Percentiles rank a stretch among this genome's conserved stretches.
phyloP scores from a whole-genome alignment of 192 early-diverging fungal species.

The Lunasporangiospora selenospora region DNA sequence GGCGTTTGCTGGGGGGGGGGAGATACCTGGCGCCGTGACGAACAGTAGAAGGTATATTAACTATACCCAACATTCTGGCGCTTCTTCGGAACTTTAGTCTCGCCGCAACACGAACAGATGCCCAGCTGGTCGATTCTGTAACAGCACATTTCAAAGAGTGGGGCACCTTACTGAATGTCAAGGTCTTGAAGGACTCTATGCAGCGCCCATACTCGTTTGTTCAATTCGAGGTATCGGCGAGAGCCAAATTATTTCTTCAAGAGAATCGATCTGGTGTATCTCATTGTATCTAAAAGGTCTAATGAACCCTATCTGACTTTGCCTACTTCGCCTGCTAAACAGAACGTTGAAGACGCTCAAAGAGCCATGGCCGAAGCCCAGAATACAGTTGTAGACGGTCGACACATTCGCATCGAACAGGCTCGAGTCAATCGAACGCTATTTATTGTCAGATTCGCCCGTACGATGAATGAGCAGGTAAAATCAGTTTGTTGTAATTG shows the following conservation, averaged over 20 bases:
- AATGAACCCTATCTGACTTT: neutral
- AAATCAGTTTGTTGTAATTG: too few relatives aligned
- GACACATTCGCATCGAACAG: conserved; percentile 77
- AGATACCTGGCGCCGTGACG: too few relatives aligned
- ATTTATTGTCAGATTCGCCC: conserved; percentile 58
- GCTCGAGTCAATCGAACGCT: conserved; percentile 80
- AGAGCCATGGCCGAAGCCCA: conserved; percentile 67
- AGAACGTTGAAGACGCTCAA: conserved; percentile 63
- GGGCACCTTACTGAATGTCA: conserved; percentile 70
- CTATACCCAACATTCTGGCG: neutral
- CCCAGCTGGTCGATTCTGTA: conserved; percentile 59
- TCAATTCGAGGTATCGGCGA: conserved; percentile 77
- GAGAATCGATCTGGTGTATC: neutral
- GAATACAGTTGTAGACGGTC: conserved; percentile 68
- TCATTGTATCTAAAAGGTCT: neutral
- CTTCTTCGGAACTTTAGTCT: conserved; percentile 49
- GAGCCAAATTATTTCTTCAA: too few relatives aligned
- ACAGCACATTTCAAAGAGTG: conserved; percentile 66
- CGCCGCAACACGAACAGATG: conserved; percentile 56
- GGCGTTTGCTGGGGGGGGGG: too few relatives aligned
- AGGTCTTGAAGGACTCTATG: conserved; percentile 78
- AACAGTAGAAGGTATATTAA: too few relatives aligned
- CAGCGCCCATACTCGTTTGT: conserved; percentile 80
- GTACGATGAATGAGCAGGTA: conserved; percentile 53
- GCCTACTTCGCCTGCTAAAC: neutral